These are phyloP conservation scores for Cercospora berteroae DNA, from an alignment of 2,329 filamentous ascomycete genomes.

Conservation along the genomic window DNA sequence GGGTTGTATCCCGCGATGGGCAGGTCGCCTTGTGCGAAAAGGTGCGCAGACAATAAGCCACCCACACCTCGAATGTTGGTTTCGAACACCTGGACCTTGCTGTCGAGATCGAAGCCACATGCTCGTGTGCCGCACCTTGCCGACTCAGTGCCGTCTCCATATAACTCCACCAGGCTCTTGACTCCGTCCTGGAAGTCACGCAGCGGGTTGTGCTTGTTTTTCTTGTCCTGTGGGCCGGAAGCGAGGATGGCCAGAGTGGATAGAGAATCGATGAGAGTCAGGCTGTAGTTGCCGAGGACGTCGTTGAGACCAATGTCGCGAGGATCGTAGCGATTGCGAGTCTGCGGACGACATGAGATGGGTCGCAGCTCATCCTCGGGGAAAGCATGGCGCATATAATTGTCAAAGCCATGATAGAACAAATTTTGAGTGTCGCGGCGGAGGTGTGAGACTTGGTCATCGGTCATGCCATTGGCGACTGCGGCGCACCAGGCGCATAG, in stretches of 20 bases:
- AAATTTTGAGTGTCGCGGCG: conserved; percentile 60
- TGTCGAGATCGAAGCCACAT: conserved; percentile 88
- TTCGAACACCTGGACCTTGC: conserved; percentile 98
- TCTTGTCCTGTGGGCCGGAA: conserved; percentile 59
- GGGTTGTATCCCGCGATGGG: conserved; percentile 79
- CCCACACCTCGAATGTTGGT: conserved; percentile 93
- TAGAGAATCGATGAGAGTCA: conserved; percentile 91
- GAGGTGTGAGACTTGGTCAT: conserved; percentile 42
- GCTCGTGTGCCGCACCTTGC: conserved; percentile 69
- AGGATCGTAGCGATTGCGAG: conserved; percentile 76
- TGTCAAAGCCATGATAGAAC: conserved; percentile 96
- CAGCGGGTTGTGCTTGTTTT: conserved; percentile 45
- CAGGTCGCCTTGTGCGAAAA: conserved; percentile 87
- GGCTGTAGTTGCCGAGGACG: conserved; percentile 92
- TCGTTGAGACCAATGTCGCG: conserved; percentile 87
- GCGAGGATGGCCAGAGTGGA: conserved; percentile 92
- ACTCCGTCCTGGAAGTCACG: conserved; percentile 75
- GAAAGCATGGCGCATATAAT: conserved; percentile 91
- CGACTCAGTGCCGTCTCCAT: conserved; percentile 78
- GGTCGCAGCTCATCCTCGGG: conserved; percentile 94
- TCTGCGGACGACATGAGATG: conserved; percentile 77
- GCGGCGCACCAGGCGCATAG: conserved; percentile 37
- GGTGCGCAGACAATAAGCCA: conserved; percentile 84
- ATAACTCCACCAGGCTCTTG: conserved; percentile 70
- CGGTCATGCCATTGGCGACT: conserved; percentile 45